Base-by-base conservation (phyloP, 805 yeast species). In the Brettanomyces bruxellensis region DNA sequence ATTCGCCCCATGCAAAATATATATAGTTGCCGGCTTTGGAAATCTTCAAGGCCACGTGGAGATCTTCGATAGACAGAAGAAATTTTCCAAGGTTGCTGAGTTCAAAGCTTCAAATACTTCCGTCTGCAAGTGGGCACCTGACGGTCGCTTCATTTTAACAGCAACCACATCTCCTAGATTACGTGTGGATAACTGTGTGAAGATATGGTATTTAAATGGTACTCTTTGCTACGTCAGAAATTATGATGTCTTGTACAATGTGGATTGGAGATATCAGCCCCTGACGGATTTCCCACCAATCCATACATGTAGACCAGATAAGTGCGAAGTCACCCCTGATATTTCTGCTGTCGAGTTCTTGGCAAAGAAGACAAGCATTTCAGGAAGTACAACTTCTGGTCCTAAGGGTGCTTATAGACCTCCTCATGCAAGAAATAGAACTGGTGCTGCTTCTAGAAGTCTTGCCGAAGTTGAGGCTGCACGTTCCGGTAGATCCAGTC, bases 51-150 rank as follows among this genome's bases (percentile, higher is more conserved):
- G 99, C 50, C 80, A 90, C 13, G 95, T 93, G 48, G 98, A 95
- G 63, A 83, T 93, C 50, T 81, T 89, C 61, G 99, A 93, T 70
- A 85, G 97, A 62, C 87, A 81, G 64, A 81, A 83, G 61, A 84
- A 86, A 65, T 91, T 89, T 64, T 68, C 73, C 47, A 86, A 86
- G 64, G 78, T 93, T 45, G 73, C 89, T 22, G 75, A 86, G 18
- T 84, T 93, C 59, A 86, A 87, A 60, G 99, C 98, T 12, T 70
- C 96, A 40, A 95, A 93, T 69, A 89, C 98, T 13, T 83, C 95
- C n/a, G 95, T 84, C 40, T 91, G 96, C 64, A 87, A 86, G 64
- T 93, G 99, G 99, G 82, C 95, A 2, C 99, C 99, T 8, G 95
- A 93, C 67, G 98, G 99, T 36, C 81, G 93, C 59, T 89, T 75